Evolutionary conservation across 306 rosid species (phyloP).

Genomic region (Trifolium pratense): DNA sequence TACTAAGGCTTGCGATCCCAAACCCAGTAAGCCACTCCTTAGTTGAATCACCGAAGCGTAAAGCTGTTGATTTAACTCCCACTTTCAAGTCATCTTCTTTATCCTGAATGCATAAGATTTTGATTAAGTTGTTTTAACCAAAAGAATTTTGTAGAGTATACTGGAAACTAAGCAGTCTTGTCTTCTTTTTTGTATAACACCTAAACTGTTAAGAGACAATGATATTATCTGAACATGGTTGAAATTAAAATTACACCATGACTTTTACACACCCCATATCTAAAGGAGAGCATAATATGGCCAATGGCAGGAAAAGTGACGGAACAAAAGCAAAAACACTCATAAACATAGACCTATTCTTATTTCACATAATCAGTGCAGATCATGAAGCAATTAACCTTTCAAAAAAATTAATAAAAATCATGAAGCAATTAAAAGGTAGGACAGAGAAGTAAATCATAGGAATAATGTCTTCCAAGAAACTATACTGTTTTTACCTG

Average conservation of each 20-base stretch:
- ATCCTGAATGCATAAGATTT: constrained; percentile 61
- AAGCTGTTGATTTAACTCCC: constrained; percentile 95
- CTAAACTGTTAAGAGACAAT: background rate
- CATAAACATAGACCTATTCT: constrained; percentile 12
- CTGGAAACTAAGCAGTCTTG: constrained; percentile 13
- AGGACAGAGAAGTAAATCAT: constrained; percentile 1
- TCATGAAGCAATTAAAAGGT: constrained; percentile 2
- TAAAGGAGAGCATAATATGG: constrained; percentile 7
- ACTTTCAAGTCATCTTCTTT: constrained; percentile 91
- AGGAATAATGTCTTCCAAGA: background rate
- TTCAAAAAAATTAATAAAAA: no score
- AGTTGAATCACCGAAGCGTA: constrained; percentile 83
- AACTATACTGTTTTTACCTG: constrained; percentile 62
- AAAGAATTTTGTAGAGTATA: constrained; percentile 27
- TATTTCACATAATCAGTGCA: constrained; percentile 1
- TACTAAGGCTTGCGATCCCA: constrained; percentile 72
- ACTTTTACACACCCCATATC: constrained; percentile 3
- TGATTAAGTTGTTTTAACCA: constrained; percentile 35
- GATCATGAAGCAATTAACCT: no score
- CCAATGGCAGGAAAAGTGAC: constrained; percentile 11
- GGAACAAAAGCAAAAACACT: constrained; percentile 21
- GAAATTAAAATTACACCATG: constrained; percentile 22
- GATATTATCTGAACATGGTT: constrained; percentile 27
- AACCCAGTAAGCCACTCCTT: constrained; percentile 83
- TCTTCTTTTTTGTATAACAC: constrained; percentile 25